These are phyloP conservation scores for Corylus avellana DNA, from an alignment of 306 rosid species.

Conservation along the genomic window DNA sequence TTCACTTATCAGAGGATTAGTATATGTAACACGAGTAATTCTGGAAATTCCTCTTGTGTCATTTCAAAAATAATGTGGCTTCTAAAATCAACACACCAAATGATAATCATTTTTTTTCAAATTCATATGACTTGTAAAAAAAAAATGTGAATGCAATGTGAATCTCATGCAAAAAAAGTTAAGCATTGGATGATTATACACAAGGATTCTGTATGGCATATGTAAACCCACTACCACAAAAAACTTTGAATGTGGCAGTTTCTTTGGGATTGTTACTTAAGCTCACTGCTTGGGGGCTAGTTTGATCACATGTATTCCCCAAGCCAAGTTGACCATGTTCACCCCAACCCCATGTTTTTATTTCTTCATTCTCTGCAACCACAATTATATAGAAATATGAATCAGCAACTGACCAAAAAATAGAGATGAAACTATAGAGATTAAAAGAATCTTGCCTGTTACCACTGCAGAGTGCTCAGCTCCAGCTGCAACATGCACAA, in stretches of 20 bases:
- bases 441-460: conserved; percentile 50
- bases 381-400: neutral
- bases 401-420: conserved; percentile 1
- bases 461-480: conserved; percentile 79
- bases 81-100: conserved; percentile 8
- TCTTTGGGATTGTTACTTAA: conserved; percentile 30
- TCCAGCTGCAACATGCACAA: conserved; percentile 68
- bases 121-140: neutral
- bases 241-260: conserved; percentile 43
- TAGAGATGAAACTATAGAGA: neutral
- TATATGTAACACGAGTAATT: conserved; percentile 14
- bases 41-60: neutral
- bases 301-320: conserved; percentile 63
- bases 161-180: neutral
- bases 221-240: conserved; percentile 90
- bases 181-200: neutral
- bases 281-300: conserved; percentile 50
- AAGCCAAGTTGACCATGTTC: conserved; percentile 97
- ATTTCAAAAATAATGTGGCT: neutral
- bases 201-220: conserved; percentile 43
- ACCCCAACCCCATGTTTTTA: conserved; percentile 97
- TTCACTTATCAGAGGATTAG: conserved; percentile 34
- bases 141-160: neutral
- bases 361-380: conserved; percentile 53
- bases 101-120: neutral